Percentiles rank a stretch among this genome's conserved stretches.
Evolutionary conservation across 768 basidiomycete species (phyloP).

Genomic region (Leucocoprinus sp.): DNA sequence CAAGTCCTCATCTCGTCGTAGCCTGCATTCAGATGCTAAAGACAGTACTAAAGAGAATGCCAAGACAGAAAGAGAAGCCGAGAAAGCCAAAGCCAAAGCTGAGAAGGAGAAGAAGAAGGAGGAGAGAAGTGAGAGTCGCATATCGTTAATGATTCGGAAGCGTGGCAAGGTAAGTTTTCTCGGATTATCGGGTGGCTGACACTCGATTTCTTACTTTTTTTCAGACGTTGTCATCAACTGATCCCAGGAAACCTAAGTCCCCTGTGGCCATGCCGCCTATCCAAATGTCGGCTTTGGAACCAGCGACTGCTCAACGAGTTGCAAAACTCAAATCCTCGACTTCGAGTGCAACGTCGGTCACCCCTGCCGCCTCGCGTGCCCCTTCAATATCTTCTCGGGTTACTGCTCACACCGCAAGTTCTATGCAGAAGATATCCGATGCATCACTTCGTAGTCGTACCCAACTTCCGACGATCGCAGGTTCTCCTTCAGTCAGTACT

Average conservation of each 20-base stretch:
- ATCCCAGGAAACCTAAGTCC: constrained; percentile 65
- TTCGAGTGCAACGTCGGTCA: constrained; percentile 36
- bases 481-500: constrained; percentile 82
- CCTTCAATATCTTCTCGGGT: constrained; percentile 52
- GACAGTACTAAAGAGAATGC: constrained; percentile 41
- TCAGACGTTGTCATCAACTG: constrained; percentile 50
- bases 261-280: constrained; percentile 78
- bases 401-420: constrained; percentile 79
- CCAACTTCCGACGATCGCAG: constrained; percentile 85
- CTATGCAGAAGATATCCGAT: constrained; percentile 84
- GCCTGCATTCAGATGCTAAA: constrained; percentile 62
- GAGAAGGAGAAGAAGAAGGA: constrained; percentile 53
- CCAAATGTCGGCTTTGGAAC: constrained; percentile 81
- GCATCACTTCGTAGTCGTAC: constrained; percentile 67
- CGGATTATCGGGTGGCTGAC: constrained; percentile 7
- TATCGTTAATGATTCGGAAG: constrained; percentile 83
- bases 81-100: constrained; percentile 38
- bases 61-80: constrained; percentile 35
- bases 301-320: constrained; percentile 75
- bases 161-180: constrained; percentile 68
- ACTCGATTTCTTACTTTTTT: constrained; percentile 8
- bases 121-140: constrained; percentile 83
- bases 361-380: constrained; percentile 27
- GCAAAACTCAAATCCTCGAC: constrained; percentile 62
- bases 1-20: constrained; percentile 79